Base-by-base conservation (phyloP, 768 basidiomycete species). In the Pholiota conissans region DNA sequence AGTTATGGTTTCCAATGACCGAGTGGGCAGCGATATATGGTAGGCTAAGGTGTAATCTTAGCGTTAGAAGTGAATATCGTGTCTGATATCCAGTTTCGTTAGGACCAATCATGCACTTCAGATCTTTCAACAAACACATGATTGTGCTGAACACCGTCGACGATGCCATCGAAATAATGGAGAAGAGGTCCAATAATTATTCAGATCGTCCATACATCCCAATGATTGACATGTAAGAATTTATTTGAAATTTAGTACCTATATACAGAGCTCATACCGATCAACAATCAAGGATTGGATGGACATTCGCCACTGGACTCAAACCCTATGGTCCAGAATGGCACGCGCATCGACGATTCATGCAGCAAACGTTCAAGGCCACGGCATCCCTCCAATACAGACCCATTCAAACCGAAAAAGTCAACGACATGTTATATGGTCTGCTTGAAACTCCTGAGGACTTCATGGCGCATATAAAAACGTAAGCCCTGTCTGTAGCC, bases 221-320 rank as follows among this genome's bases (percentile, higher is more conserved):
- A 62, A 67, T 67, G 64, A 34, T 54, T 30, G 58, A 67, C 18
- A 51, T 69, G 65, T 67, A 61, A 39, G 65, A 13, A 32, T 32
- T 13, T 32, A 13, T 32, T 32, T 26, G 13, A n/a, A 13, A 32
- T 13, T 49, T 51, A 9, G 6, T 13, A 6, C 13, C 7, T 32
- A 6, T 32, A 37, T 32, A 6, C 7, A 13, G 6, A 32, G 50
- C 20, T 22, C 2, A 14, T 14, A 13, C 49, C 24, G 22, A 3
- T 46, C 27, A n/a, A n/a, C n/a, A n/a, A n/a, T 18, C n/a, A 9
- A 76, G 74, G 14, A 70, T 69, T 63, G 74, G 70, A 11, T 75
- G 68, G 71, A 24, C 6, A 10, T 71, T 70, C 52, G 69, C 63
- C 54, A 28, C 68, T 6, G 68, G 48, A 0, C 28, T 74, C 10